Conservation (phyloP, 2,329 filamentous ascomycete species). For the Cordyceps cateniannulata region DNA sequence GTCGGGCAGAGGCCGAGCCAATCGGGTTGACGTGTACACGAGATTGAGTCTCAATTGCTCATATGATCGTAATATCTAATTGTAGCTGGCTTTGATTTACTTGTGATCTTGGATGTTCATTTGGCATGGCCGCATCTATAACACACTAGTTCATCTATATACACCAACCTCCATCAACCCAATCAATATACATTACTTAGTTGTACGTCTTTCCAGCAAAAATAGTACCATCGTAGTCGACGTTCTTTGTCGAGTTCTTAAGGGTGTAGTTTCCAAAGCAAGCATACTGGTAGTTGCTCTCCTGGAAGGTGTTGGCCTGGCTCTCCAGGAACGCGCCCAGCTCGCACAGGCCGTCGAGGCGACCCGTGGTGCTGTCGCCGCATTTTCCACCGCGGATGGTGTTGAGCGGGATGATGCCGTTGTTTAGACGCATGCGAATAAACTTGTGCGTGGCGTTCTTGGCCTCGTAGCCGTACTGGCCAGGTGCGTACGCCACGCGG, state of each 20-base stretch:
- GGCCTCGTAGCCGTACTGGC: conserved; percentile 39
- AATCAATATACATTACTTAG: not conserved
- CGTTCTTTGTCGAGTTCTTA: conserved; percentile 26
- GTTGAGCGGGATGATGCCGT: conserved; percentile 40
- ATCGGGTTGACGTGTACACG: too few species aligned
- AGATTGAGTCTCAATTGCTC: too few species aligned
- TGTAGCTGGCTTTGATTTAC: too few species aligned
- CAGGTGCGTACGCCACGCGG: conserved; percentile 33
- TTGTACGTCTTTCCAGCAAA: conserved; percentile 15
- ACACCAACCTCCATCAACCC: too few species aligned
- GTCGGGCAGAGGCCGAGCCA: not conserved
- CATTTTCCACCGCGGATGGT: conserved; percentile 41
- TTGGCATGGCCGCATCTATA: too few species aligned
- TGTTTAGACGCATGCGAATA: conserved; percentile 42
- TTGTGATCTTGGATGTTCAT: too few species aligned
- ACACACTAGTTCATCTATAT: too few species aligned
- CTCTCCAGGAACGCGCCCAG: conserved; percentile 34
- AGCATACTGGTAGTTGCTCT: conserved; percentile 40
- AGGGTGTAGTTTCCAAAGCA: conserved; percentile 43
- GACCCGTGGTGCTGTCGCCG: conserved; percentile 18
- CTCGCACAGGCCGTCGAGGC: conserved; percentile 39
- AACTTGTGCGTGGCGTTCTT: conserved; percentile 38
- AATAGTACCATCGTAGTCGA: conserved; percentile 37
- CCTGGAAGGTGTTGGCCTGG: conserved; percentile 29
- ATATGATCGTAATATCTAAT: too few species aligned